Evolutionary conservation across 1,284 basidiomycete genomes (phyloP).

Genomic region (Ganoderma lucidum): DNA sequence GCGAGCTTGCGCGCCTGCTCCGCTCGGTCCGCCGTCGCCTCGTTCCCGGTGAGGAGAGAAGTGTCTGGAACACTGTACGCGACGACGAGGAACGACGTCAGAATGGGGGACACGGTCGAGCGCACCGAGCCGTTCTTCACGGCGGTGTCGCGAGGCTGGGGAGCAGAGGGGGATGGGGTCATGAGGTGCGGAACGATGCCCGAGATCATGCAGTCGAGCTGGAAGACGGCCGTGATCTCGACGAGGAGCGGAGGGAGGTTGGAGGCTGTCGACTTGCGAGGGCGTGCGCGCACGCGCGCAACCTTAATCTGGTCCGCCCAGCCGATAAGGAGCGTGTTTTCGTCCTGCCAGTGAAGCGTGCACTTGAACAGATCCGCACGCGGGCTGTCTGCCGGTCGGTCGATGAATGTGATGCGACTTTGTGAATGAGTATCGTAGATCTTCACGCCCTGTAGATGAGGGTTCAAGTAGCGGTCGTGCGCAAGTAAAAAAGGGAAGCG

Average conservation of each 20-base stretch:
- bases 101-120: conserved; percentile 40
- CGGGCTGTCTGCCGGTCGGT: conserved; percentile 83
- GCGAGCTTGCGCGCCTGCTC: conserved; percentile 84
- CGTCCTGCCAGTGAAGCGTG: conserved; percentile 91
- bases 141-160: conserved; percentile 25
- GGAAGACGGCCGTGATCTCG: conserved; percentile 92
- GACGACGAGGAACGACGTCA: conserved; percentile 84
- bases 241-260: conserved; percentile 67
- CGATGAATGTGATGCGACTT: conserved; percentile 88
- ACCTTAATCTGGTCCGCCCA: conserved; percentile 98
- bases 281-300: conserved; percentile 78
- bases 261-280: conserved; percentile 52
- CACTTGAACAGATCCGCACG: conserved; percentile 95
- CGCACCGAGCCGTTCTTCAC: conserved; percentile 33
- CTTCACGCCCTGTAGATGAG: conserved; percentile 79
- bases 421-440: conserved; percentile 89
- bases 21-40: conserved; percentile 74
- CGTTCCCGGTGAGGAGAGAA: conserved; percentile 60
- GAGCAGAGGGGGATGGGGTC: conserved; percentile 39
- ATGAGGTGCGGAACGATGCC: conserved; percentile 86
- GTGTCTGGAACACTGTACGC: conserved; percentile 82
- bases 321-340: conserved; percentile 88
- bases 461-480: not conserved
- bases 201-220: conserved; percentile 95
- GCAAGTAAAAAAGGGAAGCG: conserved; percentile 37